Evolutionary conservation across 2,329 filamentous ascomycete genomes (phyloP).

Genomic region (Exserohilum turcica): DNA sequence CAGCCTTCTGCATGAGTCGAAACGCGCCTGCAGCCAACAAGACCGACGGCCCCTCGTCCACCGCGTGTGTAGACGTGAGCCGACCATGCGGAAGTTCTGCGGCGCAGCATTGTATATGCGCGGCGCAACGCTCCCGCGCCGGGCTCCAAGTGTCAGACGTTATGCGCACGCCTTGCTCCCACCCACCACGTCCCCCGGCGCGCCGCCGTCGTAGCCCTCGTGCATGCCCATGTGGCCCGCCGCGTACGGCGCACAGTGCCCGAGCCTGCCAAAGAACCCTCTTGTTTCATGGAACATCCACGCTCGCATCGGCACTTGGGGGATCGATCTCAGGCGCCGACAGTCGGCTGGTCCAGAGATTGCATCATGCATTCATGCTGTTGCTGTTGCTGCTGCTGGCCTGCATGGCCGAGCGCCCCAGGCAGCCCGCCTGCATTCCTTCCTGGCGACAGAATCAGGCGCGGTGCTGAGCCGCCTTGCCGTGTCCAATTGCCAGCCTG

Average conservation of each 20-base stretch:
- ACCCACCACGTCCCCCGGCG: not conserved
- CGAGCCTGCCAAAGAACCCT: not conserved
- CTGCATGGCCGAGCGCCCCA: constrained; percentile 7
- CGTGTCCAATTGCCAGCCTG: constrained; percentile 1
- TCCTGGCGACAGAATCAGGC: constrained; percentile 4
- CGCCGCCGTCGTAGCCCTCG: too few relatives aligned
- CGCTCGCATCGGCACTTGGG: constrained; percentile 3
- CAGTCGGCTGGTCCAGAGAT: constrained; percentile 6
- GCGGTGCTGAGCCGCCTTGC: constrained; percentile 16
- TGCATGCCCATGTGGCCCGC: constrained; percentile 9
- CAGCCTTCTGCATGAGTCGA: constrained; percentile 24
- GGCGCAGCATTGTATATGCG: constrained; percentile 11
- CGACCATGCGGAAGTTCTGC: constrained; percentile 18
- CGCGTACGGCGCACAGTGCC: constrained; percentile 1
- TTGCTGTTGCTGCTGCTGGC: constrained; percentile 1
- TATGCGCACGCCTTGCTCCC: constrained; percentile 5
- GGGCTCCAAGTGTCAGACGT: constrained; percentile 1
- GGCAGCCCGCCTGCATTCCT: constrained; percentile 2
- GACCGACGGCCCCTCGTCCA: constrained; percentile 14
- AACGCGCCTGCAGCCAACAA: constrained; percentile 24
- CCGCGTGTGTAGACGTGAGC: constrained; percentile 10
- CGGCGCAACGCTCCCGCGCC: constrained; percentile 6
- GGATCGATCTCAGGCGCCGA: not conserved
- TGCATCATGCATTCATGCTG: constrained; percentile 19
- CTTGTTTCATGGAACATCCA: constrained; percentile 6